Evolutionary conservation across 192 early-diverging fungal species (phyloP).

Genomic region (Podila verticillata): DNA sequence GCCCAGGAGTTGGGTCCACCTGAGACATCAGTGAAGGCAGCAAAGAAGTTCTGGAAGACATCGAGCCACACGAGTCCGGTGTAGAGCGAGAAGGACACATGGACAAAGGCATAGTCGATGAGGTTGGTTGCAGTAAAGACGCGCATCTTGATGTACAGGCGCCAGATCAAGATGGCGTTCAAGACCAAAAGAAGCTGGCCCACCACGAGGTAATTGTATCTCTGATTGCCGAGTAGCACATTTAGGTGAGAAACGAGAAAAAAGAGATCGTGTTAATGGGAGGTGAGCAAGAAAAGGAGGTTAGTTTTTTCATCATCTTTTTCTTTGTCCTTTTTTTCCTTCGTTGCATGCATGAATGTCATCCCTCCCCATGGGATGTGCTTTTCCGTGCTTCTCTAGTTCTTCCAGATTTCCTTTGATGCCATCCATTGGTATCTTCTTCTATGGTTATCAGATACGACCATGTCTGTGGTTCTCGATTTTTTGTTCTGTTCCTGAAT

Average conservation of each 20-base stretch:
- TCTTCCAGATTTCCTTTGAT: no score
- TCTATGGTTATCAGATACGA: no score
- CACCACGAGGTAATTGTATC: conserved; percentile 25
- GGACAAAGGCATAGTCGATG: conserved; percentile 31
- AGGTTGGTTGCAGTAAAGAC: conserved; percentile 42
- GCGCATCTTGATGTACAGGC: conserved; percentile 29
- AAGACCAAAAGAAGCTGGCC: conserved; percentile 31
- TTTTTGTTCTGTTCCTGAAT: no score
- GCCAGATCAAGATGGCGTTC: conserved; percentile 35
- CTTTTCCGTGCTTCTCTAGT: no score
- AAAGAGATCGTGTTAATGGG: background rate
- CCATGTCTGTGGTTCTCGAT: no score
- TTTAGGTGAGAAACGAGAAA: background rate
- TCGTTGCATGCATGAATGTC: no score
- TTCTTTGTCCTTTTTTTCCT: no score
- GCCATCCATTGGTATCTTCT: no score
- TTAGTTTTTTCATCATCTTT: no score
- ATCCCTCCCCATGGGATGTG: no score
- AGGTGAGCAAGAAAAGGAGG: conserved; percentile 3
- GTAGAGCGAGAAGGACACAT: conserved; percentile 46
- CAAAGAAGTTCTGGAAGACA: conserved; percentile 50
- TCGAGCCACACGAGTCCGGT: conserved; percentile 44
- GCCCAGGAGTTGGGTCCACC: conserved; percentile 37
- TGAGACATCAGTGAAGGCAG: conserved; percentile 37
- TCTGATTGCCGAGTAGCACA: conserved; percentile 12